These are phyloP conservation scores for Linanthus parryae DNA, from an alignment of 148 eudicot genomes.

Conservation along the genomic window DNA sequence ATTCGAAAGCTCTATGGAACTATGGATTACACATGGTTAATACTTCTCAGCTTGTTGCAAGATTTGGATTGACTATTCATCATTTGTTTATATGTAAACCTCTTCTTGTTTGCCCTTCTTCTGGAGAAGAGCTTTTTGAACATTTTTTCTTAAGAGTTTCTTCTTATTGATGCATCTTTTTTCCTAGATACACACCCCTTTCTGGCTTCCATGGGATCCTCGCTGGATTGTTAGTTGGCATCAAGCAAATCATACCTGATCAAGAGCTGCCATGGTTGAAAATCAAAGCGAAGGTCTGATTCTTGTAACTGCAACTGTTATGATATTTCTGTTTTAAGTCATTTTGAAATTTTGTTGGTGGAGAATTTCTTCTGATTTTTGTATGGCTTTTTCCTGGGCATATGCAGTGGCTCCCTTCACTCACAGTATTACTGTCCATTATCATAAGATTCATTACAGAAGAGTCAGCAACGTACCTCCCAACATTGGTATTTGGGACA, in stretches of 20 bases:
- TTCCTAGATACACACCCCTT: constrained; percentile 74
- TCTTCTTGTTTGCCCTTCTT: too few species aligned
- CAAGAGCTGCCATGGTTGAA: constrained; percentile 68
- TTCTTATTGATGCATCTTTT: constrained; percentile 9
- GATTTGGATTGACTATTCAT: too few species aligned
- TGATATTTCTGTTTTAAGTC: not conserved
- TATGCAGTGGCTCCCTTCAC: constrained; percentile 96
- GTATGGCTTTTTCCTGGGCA: constrained; percentile 2
- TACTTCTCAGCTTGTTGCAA: too few species aligned
- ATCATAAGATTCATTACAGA: constrained; percentile 54
- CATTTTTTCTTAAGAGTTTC: too few species aligned
- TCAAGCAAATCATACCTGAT: constrained; percentile 93
- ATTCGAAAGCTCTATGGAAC: too few species aligned
- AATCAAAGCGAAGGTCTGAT: constrained; percentile 76
- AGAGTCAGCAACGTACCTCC: constrained; percentile 72
- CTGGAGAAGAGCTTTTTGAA: too few species aligned
- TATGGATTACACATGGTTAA: too few species aligned
- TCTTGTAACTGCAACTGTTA: not conserved
- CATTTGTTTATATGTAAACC: too few species aligned
- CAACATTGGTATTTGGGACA: constrained; percentile 75
- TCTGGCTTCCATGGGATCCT: constrained; percentile 95
- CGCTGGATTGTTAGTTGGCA: constrained; percentile 82
- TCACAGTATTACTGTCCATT: constrained; percentile 48
- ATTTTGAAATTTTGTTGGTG: not conserved
- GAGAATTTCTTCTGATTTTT: not conserved